These are phyloP conservation scores for Yamadazyma trypodendri DNA, from an alignment of 1,139 yeast genomes.

Conservation along the genomic window DNA sequence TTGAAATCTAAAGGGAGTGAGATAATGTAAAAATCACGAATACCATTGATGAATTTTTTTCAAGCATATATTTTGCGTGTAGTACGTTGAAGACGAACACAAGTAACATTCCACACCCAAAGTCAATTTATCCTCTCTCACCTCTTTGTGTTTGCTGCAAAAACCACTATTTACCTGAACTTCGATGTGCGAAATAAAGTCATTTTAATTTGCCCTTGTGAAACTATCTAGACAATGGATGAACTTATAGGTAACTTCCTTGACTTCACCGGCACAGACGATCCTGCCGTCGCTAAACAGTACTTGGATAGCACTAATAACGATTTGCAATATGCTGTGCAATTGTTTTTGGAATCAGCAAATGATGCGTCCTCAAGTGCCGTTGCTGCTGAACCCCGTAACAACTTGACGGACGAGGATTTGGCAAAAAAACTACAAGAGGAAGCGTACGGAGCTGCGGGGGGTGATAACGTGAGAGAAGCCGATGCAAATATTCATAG, in stretches of 20 bases:
- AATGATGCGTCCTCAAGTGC: slow-evolving; percentile 22
- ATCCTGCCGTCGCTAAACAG: slow-evolving; percentile 67
- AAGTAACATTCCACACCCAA: no score
- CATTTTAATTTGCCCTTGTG: background rate
- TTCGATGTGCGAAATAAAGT: no score
- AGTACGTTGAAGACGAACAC: no score
- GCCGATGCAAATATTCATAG: slow-evolving; percentile 79
- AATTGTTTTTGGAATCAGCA: slow-evolving; percentile 67
- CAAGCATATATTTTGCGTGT: no score
- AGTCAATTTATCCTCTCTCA: no score
- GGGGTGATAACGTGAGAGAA: slow-evolving; percentile 41
- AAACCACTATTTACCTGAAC: no score
- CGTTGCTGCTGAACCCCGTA: slow-evolving; percentile 15
- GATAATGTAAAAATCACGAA: no score
- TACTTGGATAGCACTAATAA: slow-evolving; percentile 79
- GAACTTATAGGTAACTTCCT: slow-evolving; percentile 57
- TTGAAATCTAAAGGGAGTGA: no score
- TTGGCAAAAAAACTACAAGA: slow-evolving; percentile 64
- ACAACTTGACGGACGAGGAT: slow-evolving; percentile 47
- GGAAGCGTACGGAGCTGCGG: slow-evolving; percentile 49
- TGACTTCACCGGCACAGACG: slow-evolving; percentile 79
- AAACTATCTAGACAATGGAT: slow-evolving; percentile 12
- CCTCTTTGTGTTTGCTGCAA: no score
- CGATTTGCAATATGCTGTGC: slow-evolving; percentile 81
- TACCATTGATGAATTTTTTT: no score